Conservation (phyloP, 352 stramenopile genomes). For the Phytopythium delawarense region DNA sequence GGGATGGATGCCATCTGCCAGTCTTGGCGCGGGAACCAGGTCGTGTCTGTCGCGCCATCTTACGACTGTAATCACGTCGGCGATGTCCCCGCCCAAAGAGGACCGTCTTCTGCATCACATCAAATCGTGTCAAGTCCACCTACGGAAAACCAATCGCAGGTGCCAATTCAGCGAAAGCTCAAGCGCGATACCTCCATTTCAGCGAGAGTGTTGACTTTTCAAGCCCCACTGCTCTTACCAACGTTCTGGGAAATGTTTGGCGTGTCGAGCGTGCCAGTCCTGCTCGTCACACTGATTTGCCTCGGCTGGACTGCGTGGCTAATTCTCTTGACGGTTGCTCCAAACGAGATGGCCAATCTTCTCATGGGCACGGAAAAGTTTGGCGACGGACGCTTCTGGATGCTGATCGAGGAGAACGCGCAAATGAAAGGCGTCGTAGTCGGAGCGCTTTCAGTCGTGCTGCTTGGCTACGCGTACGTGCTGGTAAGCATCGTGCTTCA, state of each 20-base stretch:
- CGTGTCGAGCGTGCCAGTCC: background rate
- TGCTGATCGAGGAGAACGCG: constrained; percentile 12
- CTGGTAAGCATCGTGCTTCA: constrained; percentile 13
- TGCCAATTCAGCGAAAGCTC: too few relatives aligned
- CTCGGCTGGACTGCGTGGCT: constrained; percentile 19
- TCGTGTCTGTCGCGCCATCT: too few relatives aligned
- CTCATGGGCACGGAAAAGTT: constrained; percentile 24
- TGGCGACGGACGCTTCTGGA: constrained; percentile 24
- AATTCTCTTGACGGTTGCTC: constrained; percentile 17
- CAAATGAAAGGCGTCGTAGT: constrained; percentile 14
- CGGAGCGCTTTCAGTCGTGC: constrained; percentile 4
- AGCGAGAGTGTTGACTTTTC: background rate
- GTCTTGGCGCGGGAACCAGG: too few relatives aligned
- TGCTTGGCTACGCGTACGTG: constrained; percentile 11
- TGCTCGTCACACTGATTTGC: constrained; percentile 4
- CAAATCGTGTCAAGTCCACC: too few relatives aligned
- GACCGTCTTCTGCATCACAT: too few relatives aligned
- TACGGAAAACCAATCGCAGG: too few relatives aligned
- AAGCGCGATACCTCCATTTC: background rate
- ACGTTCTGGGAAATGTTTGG: constrained; percentile 6
- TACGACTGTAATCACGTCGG: too few relatives aligned
- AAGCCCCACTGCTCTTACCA: background rate
- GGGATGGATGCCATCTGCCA: too few relatives aligned
- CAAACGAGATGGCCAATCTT: constrained; percentile 20
- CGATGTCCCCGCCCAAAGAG: too few relatives aligned